Base-by-base conservation (phyloP, 2,329 filamentous ascomycete genomes). In the Dothideomycetes sp. region DNA sequence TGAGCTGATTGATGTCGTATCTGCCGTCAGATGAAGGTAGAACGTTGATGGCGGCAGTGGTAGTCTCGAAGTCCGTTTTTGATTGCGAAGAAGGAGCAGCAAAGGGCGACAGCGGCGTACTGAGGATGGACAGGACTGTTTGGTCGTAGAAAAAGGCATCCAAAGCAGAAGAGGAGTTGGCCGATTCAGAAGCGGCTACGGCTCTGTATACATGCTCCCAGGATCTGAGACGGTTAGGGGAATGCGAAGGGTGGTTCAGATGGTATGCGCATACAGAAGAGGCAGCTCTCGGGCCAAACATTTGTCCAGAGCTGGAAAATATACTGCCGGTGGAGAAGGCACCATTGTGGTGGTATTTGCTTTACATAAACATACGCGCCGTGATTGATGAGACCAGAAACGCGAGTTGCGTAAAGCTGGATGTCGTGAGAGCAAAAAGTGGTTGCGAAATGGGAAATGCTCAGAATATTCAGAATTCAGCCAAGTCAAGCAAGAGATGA, bases 21-120 rank as follows among this genome's bases (percentile, higher is more conserved):
- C 75, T 74, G 28, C 75, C 73, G 52, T 75, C 76, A 10, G 75
- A 67, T 4, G 75, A 75, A 13, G 82, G 78, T 1, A 84, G 77
- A 34, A 87, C 76, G 58, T 94, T 82, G 46, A 95, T 93, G 4
- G 87, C 83, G 16, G 87, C 83, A 1, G 84, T 94, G 61, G 81
- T 87, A 15, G 83, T 83, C 46, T 93, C 83, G 56, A 93, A 93
- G 13, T 75, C 73, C 49, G 74, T 70, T 60, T 80, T 84, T 20
- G 82, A 74, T 52, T 76, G 69, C 37, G 76, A 58, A 49, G 73
- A 77, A 1, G 80, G 68, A 48, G 70, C 53, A 44, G 74, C 65
- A 59, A 89, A 94, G 29, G 80, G 77, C 47, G 71, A 71, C 54
- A 79, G 71, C 18, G 84, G 82, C 41, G 75, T 72, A 50, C 74